Percentiles rank a stretch among this genome's conserved stretches.
These are phyloP conservation scores for Cunninghamia lanceolata DNA, from an alignment of 75 land plant species.

Conservation along the genomic window DNA sequence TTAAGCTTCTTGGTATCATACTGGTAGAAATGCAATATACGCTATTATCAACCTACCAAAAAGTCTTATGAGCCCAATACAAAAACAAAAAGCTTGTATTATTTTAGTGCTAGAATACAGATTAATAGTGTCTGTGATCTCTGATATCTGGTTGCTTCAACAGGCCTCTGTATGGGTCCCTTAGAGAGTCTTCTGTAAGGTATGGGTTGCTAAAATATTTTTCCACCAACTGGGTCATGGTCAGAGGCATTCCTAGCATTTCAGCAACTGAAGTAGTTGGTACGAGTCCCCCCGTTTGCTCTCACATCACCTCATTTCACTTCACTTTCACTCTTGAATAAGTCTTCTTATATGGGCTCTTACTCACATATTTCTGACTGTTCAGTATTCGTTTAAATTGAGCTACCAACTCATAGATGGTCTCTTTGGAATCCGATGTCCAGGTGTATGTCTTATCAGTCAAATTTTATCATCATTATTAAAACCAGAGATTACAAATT, in stretches of 20 bases:
- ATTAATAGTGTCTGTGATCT: not conserved
- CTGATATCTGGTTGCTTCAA: not conserved
- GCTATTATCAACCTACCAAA: not conserved
- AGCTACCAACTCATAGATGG: no score
- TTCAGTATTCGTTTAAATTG: no score
- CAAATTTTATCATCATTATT: no score
- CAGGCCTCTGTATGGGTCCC: not conserved
- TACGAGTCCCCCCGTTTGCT: not conserved
- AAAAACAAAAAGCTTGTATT: not conserved
- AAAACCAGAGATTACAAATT: no score
- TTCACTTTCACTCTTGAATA: not conserved
- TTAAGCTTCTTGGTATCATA: not conserved
- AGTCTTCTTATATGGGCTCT: no score
- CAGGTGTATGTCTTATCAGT: no score
- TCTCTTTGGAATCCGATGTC: no score
- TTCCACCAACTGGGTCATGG: slow-evolving; percentile 1
- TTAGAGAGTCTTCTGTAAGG: not conserved
- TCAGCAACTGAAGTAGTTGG: slow-evolving; percentile 10
- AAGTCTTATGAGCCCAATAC: not conserved
- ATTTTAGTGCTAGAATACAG: not conserved
- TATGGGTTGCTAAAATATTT: not conserved
- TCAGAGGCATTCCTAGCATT: not conserved
- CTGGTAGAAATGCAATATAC: not conserved
- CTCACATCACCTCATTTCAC: slow-evolving; percentile 2
- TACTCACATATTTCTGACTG: no score